Base-by-base conservation (phyloP, 768 basidiomycete species). In the Suillus bovinus region DNA sequence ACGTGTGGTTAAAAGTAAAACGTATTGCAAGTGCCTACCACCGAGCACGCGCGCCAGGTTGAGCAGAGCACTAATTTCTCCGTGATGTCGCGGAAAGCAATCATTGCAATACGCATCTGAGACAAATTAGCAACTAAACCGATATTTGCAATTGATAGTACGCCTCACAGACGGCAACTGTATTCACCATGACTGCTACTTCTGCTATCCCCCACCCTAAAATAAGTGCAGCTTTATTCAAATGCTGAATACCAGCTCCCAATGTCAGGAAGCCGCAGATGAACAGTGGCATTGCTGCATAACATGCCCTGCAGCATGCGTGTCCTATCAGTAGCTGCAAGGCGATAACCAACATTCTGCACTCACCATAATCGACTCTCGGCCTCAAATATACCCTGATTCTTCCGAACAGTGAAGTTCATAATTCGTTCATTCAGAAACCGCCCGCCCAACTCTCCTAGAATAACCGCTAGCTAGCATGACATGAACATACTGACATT, bases 381-480 rank as follows among this genome's bases (percentile, higher is more conserved):
- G 3, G 85, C 81, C 59, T 80, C 78, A 70, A 86, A 85, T 49
- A 86, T 78, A 53, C 85, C 85, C 0, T 71, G 65, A 66, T 84
- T 82, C 36, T 77, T 66, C 22, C 80, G 75, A 64, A 83, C 81
- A 47, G 70, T 74, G 20, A 72, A 29, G 58, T 76, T 74, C 71
- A 83, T 80, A 39, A 84, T 77, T 70, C 74, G 75, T 57, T 86
- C 84, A 61, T 86, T 85, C 52, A 76, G 70, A 65, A 77, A 86
- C 8, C 80, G 77, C 41, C 85, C 84, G 3, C 79, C 67, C 2
- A 85, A 20, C 67, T 86, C 84, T 5, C 85, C 86, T 27, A 86
- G 66, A 13, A 85, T 54, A 13, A 81, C 79, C 0, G 80, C 84
- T 24, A 85, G 70, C 81, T 82, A 42, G 20, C 11, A 52, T 7